phyloP scores from a whole-genome alignment of 768 basidiomycete genomes.

The Mycena haematopus region DNA sequence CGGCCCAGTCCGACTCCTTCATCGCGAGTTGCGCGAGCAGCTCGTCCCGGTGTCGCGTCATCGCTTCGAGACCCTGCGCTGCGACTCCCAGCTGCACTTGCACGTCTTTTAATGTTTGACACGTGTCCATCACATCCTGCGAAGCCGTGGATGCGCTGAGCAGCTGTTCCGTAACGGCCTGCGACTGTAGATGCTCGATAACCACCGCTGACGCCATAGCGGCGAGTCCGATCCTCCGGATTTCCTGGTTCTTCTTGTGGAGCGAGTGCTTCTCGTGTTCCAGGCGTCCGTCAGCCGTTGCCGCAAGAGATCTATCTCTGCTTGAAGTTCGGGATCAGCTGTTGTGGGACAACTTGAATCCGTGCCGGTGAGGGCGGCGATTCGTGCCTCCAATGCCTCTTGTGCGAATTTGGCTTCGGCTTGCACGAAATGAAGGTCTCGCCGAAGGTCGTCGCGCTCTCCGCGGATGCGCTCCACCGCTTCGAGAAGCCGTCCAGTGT shows the following conservation, averaged over 20 bases:
- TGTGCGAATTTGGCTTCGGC: conserved; percentile 69
- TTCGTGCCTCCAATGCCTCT: conserved; percentile 61
- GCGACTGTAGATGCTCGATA: conserved; percentile 45
- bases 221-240: conserved; percentile 41
- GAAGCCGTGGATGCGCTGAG: conserved; percentile 20
- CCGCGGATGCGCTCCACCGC: conserved; percentile 71
- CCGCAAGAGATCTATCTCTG: conserved; percentile 40
- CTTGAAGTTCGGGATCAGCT: conserved; percentile 36
- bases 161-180: conserved; percentile 29
- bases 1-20: conserved; percentile 40
- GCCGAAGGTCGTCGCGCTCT: conserved; percentile 68
- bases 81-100: conserved; percentile 43
- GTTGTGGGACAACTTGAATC: conserved; percentile 18
- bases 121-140: conserved; percentile 33
- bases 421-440: conserved; percentile 72
- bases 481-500: conserved; percentile 62
- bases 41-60: conserved; percentile 45
- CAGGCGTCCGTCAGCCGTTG: conserved; percentile 27
- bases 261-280: conserved; percentile 30
- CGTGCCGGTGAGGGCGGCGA: conserved; percentile 38
- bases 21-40: conserved; percentile 40
- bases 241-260: conserved; percentile 36
- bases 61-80: conserved; percentile 43
- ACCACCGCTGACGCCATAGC: conserved; percentile 46
- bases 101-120: conserved; percentile 36